Evolutionary conservation across 768 basidiomycete species (phyloP).

Genomic region (Daedaleopsis nitida): DNA sequence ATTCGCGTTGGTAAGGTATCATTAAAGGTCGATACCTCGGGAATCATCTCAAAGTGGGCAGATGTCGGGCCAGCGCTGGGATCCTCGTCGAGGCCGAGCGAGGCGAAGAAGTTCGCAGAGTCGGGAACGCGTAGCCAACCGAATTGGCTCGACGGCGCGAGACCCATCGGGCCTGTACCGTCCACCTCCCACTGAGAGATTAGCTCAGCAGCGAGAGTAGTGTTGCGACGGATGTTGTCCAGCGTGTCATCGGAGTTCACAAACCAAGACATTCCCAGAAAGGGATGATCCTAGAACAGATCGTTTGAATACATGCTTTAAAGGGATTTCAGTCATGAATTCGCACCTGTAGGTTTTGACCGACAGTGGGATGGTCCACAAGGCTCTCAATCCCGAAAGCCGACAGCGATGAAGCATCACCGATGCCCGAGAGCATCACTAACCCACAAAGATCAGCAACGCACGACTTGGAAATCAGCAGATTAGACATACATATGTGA

Average conservation of each 20-base stretch:
- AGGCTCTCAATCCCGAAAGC: constrained; percentile 20
- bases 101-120: not conserved
- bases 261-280: constrained; percentile 17
- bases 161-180: constrained; percentile 13
- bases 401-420: constrained; percentile 18
- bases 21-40: not conserved
- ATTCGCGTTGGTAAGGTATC: no score
- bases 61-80: constrained; percentile 10
- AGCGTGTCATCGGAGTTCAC: constrained; percentile 16
- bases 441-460: no score
- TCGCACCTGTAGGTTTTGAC: constrained; percentile 23
- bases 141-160: constrained; percentile 3
- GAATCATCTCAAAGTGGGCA: constrained; percentile 2
- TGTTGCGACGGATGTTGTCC: constrained; percentile 10
- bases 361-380: constrained; percentile 29
- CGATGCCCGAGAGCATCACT: constrained; percentile 18
- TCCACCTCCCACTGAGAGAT: constrained; percentile 14
- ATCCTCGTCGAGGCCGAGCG: not conserved
- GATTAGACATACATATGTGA: constrained; percentile 14
- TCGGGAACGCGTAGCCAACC: constrained; percentile 1
- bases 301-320: no score
- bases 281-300: constrained; percentile 30
- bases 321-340: no score
- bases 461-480: no score
- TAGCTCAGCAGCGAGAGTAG: constrained; percentile 1